Base-by-base conservation (phyloP, 306 rosid species). In the Cucumis melo region DNA sequence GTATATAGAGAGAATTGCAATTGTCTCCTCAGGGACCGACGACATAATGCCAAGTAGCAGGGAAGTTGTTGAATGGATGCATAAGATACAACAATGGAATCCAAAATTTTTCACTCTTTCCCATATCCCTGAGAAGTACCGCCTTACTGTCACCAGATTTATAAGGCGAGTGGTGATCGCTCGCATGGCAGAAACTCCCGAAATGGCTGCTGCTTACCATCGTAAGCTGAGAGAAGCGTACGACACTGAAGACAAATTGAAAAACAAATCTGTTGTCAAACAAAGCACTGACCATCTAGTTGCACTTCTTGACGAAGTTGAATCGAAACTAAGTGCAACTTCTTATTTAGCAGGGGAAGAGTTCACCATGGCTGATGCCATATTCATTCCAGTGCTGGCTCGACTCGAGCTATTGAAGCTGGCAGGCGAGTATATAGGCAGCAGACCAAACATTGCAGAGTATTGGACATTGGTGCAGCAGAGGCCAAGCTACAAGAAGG, bases 401-500 rank as follows among this genome's bases (percentile, higher is more conserved):
- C 91, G 95, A 13, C 78, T 94, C 27, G 84, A 58, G 79, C 86
- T 94, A 27, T 85, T 91, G 88, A 75, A 88, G 58, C 83, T 91
- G 79, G 87, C 86, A 77, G 82, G 86, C 3, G 92, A 91, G 81
- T 90, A 89, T 77, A 84, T 92, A 78, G 80, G 81, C 36, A 57
- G 60, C 75, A 85, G 95, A 78, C 96, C 93, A 9, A 94, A 86
- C 75, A 84, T 83, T 77, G 86, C 89, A 10, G 93, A 89, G 82
- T 94, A 94, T 84, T 94, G 99, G 99, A 59, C 87, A 80, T 72
- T 82, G 84, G 86, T 94, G 85, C 91, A 87, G 89, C 91, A 90
- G 84, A 92, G 99, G 81, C 96, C 91, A 73, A 92, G 99, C 84
- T 92, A 94, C 75, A 92, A 77, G 86, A 92, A 86, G 81, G 97